A percentile compares a stretch with the other conserved stretches of the same genome.
phyloP scores from a whole-genome alignment of 768 basidiomycete species.

The Calocera cornea region DNA sequence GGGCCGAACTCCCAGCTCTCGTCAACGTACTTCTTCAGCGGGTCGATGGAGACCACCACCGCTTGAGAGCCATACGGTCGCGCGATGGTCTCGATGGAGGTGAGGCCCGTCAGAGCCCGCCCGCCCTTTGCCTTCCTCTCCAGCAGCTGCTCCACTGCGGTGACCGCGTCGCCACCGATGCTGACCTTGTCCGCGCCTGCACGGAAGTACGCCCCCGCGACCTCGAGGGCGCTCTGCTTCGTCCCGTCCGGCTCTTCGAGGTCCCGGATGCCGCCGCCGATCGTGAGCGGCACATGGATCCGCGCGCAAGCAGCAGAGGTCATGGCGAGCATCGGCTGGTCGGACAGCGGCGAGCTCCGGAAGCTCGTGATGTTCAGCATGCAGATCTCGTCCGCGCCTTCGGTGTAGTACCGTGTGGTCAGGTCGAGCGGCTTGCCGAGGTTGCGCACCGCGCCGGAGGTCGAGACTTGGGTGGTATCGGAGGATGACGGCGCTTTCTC shows the following conservation, averaged over 20 bases:
- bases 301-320: slow-evolving; percentile 78
- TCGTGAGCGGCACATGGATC: slow-evolving; percentile 93
- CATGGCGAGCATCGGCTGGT: slow-evolving; percentile 97
- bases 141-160: slow-evolving; percentile 71
- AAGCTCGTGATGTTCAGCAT: slow-evolving; percentile 99
- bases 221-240: slow-evolving; percentile 71
- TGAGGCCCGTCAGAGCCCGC: slow-evolving; percentile 37
- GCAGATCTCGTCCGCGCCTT: slow-evolving; percentile 91
- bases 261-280: slow-evolving; percentile 97
- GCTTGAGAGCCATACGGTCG: slow-evolving; percentile 86
- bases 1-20: slow-evolving; percentile 35
- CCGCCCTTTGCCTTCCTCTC: slow-evolving; percentile 34
- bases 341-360: slow-evolving; percentile 84
- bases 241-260: slow-evolving; percentile 92
- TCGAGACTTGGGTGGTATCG: slow-evolving; percentile 10
- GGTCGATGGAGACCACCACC: slow-evolving; percentile 95
- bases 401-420: slow-evolving; percentile 67
- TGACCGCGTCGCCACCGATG: slow-evolving; percentile 91
- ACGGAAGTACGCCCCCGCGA: slow-evolving; percentile 90
- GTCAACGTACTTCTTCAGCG: slow-evolving; percentile 71
- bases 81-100: slow-evolving; percentile 88
- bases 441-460: slow-evolving; percentile 63
- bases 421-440: slow-evolving; percentile 94
- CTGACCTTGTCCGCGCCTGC: slow-evolving; percentile 98
- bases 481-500: slow-evolving; percentile 42